These are phyloP conservation scores for Phytophthora sansomeana DNA, from an alignment of 352 stramenopile species.

Conservation along the genomic window DNA sequence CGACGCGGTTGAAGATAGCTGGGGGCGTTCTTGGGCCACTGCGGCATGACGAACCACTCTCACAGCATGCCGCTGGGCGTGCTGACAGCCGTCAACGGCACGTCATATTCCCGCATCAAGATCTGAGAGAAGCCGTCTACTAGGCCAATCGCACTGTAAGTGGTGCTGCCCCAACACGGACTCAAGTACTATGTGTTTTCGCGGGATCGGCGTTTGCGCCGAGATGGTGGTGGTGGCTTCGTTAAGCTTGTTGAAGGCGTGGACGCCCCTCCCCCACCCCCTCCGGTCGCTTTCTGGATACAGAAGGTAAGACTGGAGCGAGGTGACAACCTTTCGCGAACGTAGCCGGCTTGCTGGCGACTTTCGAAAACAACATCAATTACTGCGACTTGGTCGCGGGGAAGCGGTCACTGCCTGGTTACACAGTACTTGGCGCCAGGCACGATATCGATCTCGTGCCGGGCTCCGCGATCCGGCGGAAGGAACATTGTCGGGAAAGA, in stretches of 20 bases:
- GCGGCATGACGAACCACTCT: constrained; percentile 39
- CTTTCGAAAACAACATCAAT: constrained; percentile 34
- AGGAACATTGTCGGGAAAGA: constrained; percentile 40
- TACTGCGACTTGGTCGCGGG: constrained; percentile 27
- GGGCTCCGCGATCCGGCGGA: constrained; percentile 16
- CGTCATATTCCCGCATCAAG: constrained; percentile 13
- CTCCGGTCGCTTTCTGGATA: constrained; percentile 34
- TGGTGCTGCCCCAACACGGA: constrained; percentile 34
- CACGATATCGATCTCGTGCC: constrained; percentile 40
- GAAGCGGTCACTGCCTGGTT: constrained; percentile 37
- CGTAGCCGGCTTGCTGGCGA: constrained; percentile 6
- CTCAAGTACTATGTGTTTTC: constrained; percentile 37
- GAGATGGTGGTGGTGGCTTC: too few species aligned
- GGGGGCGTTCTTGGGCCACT: constrained; percentile 14
- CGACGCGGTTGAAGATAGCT: constrained; percentile 3
- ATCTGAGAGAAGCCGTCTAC: constrained; percentile 43
- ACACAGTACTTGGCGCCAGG: constrained; percentile 39
- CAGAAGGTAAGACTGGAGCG: constrained; percentile 38
- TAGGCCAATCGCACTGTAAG: constrained; percentile 40
- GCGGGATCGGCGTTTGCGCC: constrained; percentile 42
- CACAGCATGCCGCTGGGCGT: constrained; percentile 33
- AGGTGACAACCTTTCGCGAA: constrained; percentile 26
- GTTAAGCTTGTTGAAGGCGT: constrained; percentile 50
- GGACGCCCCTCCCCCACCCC: constrained; percentile 40
- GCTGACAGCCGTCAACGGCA: constrained; percentile 30